Conservation (phyloP, 257 asterid species). For the Capsicum baccatum region DNA sequence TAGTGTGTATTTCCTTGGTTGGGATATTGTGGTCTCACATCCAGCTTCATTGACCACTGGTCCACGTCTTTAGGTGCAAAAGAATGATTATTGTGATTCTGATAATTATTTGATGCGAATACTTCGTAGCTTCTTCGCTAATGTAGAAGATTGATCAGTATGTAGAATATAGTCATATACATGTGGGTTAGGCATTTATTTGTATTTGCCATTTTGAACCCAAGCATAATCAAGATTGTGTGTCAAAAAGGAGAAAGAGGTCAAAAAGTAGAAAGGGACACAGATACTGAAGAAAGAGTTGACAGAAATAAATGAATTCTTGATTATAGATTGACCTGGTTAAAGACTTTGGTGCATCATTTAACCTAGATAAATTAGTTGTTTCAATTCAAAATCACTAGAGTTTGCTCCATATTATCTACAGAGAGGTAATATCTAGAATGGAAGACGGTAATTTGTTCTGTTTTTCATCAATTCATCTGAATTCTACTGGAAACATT, state of each 20-base stretch:
- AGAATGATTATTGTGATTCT: neutral
- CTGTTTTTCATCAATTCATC: neutral
- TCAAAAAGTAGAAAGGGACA: neutral
- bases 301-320: neutral
- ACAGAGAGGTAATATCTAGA: neutral
- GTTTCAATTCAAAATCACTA: neutral
- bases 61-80: neutral
- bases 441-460: neutral
- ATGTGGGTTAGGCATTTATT: neutral
- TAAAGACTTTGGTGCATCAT: constrained; percentile 7
- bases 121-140: neutral
- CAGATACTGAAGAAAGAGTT: neutral
- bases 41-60: neutral
- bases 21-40: constrained; percentile 5
- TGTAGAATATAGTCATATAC: neutral
- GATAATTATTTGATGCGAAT: neutral
- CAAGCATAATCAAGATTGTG: constrained; percentile 20
- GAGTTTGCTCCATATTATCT: neutral
- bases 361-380: neutral
- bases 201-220: neutral
- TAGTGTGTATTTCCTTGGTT: constrained; percentile 7
- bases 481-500: neutral
- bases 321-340: neutral
- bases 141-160: neutral
- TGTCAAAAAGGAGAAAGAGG: neutral